Conservation (phyloP, 495 filamentous ascomycete species). For the Hypoxylon perforatum region DNA sequence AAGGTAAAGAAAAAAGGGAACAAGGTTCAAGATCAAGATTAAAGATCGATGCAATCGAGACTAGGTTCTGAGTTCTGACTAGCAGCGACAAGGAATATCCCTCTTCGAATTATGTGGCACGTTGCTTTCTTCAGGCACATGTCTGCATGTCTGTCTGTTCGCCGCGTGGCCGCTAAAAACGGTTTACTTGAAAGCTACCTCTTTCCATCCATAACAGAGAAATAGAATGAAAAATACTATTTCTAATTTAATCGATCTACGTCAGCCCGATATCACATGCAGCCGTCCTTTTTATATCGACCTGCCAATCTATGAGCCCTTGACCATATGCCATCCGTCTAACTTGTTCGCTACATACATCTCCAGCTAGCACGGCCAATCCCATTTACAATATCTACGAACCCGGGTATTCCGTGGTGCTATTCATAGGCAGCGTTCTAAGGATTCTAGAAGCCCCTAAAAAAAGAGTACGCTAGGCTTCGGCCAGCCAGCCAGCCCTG, state of each 20-base stretch:
- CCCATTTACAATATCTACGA: constrained; percentile 4
- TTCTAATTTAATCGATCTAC: constrained; percentile 14
- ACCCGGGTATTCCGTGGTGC: constrained; percentile 7
- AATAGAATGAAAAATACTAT: background rate
- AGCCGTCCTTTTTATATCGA: constrained; percentile 1
- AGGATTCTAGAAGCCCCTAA: constrained; percentile 15
- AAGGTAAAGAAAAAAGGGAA: constrained; percentile 10
- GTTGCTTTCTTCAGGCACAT: background rate
- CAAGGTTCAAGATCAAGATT: constrained; percentile 17
- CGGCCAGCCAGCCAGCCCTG: too few species aligned
- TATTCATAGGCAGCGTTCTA: background rate
- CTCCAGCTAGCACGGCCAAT: constrained; percentile 9
- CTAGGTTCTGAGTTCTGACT: constrained; percentile 32
- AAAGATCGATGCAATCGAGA: constrained; percentile 37
- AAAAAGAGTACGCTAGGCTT: background rate
- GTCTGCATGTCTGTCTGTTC: background rate
- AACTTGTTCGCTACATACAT: constrained; percentile 7
- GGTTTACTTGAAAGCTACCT: background rate
- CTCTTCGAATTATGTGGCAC: constrained; percentile 5
- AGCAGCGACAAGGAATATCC: constrained; percentile 33
- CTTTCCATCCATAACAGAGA: background rate
- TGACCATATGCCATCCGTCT: constrained; percentile 2
- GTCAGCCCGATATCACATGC: constrained; percentile 26
- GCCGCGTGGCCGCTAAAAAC: background rate
- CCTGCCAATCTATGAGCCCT: constrained; percentile 8